phyloP scores from a whole-genome alignment of 257 asterid genomes.

The Solanum virginianum region DNA sequence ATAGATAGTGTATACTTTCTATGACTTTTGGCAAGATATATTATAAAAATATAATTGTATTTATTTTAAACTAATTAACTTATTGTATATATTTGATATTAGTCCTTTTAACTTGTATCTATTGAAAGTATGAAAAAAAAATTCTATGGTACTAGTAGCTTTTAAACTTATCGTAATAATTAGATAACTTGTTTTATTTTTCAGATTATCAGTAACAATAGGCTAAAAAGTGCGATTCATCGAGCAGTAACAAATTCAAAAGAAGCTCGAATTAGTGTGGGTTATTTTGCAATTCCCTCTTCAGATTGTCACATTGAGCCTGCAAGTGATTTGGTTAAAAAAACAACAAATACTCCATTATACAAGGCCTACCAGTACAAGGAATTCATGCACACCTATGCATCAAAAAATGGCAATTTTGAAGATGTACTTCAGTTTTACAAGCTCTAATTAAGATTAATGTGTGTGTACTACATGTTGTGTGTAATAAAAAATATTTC shows the following conservation, averaged over 20 bases:
- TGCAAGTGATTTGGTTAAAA: slow-evolving; percentile 7
- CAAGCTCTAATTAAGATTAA: slow-evolving; percentile 9
- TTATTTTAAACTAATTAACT: too few species aligned
- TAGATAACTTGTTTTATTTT: not conserved
- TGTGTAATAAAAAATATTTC: not conserved
- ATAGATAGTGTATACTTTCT: too few species aligned
- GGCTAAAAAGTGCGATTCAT: slow-evolving; percentile 32
- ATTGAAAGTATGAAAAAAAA: accelerated
- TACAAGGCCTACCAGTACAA: slow-evolving; percentile 26
- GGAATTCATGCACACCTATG: slow-evolving; percentile 27
- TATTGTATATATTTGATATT: too few species aligned
- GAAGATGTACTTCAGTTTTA: slow-evolving; percentile 15
- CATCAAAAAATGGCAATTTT: slow-evolving; percentile 7
- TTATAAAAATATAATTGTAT: too few species aligned
- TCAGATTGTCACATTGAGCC: slow-evolving; percentile 28
- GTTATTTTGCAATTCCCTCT: slow-evolving; percentile 45
- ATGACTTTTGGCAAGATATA: too few species aligned
- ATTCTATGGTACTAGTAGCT: not conserved
- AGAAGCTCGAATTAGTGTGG: slow-evolving; percentile 29
- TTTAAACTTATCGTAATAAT: not conserved
- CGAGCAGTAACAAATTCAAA: slow-evolving; percentile 36
- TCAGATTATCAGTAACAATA: slow-evolving; percentile 47
- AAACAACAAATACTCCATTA: not conserved
- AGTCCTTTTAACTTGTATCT: too few species aligned
- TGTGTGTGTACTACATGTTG: not conserved